phyloP scores from a whole-genome alignment of 768 basidiomycete genomes.

The Tylopilus sp. region DNA sequence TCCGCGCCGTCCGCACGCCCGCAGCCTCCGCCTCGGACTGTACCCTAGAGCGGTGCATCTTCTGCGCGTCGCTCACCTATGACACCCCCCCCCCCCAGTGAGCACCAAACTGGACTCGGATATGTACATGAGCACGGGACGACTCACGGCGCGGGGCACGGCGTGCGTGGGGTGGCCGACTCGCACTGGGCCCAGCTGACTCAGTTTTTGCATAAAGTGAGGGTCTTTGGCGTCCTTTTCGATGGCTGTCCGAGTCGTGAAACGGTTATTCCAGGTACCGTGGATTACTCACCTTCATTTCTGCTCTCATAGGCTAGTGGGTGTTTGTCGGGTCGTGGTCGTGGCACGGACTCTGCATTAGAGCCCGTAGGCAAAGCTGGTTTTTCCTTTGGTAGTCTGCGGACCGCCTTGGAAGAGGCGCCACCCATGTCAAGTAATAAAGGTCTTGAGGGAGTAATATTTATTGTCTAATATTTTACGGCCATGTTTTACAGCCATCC shows the following conservation, averaged over 20 bases:
- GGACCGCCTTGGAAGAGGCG: constrained; percentile 55
- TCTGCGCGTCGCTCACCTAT: constrained; percentile 31
- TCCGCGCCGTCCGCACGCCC: constrained; percentile 38
- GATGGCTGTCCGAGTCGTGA: constrained; percentile 43
- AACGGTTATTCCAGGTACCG: too few species aligned
- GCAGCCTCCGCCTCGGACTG: constrained; percentile 55
- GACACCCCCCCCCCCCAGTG: background rate
- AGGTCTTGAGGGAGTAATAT: constrained; percentile 11
- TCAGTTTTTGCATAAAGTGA: constrained; percentile 64
- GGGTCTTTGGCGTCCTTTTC: constrained; percentile 67
- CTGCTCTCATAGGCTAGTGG: constrained; percentile 49
- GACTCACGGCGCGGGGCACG: constrained; percentile 42
- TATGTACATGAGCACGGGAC: too few species aligned
- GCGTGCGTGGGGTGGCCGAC: constrained; percentile 64
- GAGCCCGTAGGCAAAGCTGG: constrained; percentile 46
- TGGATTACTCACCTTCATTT: constrained; percentile 39
- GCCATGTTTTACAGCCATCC: constrained; percentile 38
- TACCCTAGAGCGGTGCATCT: constrained; percentile 51
- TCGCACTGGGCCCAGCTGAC: constrained; percentile 59
- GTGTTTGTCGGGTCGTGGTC: constrained; percentile 12
- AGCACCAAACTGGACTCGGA: background rate
- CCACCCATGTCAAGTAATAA: constrained; percentile 47
- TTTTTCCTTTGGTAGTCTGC: constrained; percentile 50
- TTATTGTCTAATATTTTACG: constrained; percentile 33
- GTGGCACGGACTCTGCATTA: constrained; percentile 3